These are phyloP conservation scores for Ascochyta clinopodiicola DNA, from an alignment of 2,329 filamentous ascomycete genomes.

Conservation along the genomic window DNA sequence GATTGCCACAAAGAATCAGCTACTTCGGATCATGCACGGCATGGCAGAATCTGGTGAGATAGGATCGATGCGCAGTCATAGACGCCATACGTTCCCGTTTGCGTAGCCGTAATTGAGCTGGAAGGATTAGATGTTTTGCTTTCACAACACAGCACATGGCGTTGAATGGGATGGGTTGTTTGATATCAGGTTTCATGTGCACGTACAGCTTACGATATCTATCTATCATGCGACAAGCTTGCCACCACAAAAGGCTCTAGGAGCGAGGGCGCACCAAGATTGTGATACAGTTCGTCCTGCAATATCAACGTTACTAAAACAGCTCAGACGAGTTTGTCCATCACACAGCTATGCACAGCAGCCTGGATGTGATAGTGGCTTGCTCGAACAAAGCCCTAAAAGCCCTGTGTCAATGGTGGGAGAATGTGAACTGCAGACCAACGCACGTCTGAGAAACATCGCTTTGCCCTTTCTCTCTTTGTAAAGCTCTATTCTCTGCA, in stretches of 20 bases:
- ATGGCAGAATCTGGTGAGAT: background rate
- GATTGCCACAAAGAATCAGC: constrained; percentile 7
- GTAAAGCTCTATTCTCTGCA: background rate
- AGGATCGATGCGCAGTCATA: background rate
- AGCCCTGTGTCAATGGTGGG: background rate
- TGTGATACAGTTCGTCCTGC: background rate
- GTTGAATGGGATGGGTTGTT: constrained; percentile 21
- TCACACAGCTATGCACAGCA: too few relatives aligned
- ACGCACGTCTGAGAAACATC: background rate
- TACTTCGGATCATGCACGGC: background rate
- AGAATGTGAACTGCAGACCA: background rate
- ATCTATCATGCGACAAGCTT: background rate
- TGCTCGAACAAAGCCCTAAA: background rate
- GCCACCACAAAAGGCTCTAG: background rate
- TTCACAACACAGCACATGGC: constrained; percentile 28
- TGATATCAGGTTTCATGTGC: constrained; percentile 11
- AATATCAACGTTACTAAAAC: background rate
- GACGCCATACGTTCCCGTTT: background rate
- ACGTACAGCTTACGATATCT: constrained; percentile 10
- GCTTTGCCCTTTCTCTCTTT: background rate
- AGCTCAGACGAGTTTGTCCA: background rate
- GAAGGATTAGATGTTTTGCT: constrained; percentile 9
- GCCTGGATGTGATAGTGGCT: background rate
- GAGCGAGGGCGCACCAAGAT: background rate
- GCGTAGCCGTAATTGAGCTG: background rate